Evolutionary conservation across 495 filamentous ascomycete species (phyloP).

Genomic region (Aspergillus carlsbadensis): DNA sequence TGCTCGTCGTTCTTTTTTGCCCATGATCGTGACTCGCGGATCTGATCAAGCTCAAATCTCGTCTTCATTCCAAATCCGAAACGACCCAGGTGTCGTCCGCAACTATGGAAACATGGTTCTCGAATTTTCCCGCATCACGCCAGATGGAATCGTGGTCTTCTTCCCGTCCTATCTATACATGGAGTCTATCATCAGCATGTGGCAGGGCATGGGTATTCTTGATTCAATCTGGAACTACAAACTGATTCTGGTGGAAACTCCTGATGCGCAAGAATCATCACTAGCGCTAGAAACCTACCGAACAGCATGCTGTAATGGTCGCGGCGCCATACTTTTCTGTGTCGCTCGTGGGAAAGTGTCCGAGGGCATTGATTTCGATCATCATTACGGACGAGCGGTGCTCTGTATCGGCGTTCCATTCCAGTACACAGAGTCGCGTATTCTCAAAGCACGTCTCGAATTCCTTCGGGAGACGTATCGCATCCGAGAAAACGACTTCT

Average conservation of each 20-base stretch:
- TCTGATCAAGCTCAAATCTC: conserved; percentile 90
- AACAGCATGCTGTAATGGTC: conserved; percentile 94
- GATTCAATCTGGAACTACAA: conserved; percentile 99
- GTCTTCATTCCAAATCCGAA: conserved; percentile 88
- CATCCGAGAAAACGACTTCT: conserved; percentile 95
- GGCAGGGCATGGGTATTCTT: conserved; percentile 96
- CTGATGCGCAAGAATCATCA: conserved; percentile 94
- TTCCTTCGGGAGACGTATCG: conserved; percentile 96
- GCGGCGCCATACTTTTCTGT: conserved; percentile 89
- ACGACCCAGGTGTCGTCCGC: conserved; percentile 88
- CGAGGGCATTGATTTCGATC: conserved; percentile 98
- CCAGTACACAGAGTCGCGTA: conserved; percentile 97
- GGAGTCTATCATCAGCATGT: conserved; percentile 98
- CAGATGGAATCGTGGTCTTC: conserved; percentile 97
- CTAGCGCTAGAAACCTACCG: conserved; percentile 95
- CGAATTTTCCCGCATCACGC: conserved; percentile 91
- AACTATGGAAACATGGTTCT: conserved; percentile 93
- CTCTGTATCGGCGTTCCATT: conserved; percentile 96
- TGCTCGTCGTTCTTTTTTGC: conserved; percentile 90
- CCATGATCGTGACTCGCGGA: conserved; percentile 95
- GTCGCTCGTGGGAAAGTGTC: conserved; percentile 96
- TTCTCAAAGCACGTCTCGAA: conserved; percentile 92
- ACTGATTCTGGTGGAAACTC: conserved; percentile 95
- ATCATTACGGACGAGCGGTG: conserved; percentile 97
- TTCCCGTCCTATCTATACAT: conserved; percentile 99